Evolutionary conservation across 2,329 filamentous ascomycete species (phyloP).

Genomic region (Ceratocystis papillata): DNA sequence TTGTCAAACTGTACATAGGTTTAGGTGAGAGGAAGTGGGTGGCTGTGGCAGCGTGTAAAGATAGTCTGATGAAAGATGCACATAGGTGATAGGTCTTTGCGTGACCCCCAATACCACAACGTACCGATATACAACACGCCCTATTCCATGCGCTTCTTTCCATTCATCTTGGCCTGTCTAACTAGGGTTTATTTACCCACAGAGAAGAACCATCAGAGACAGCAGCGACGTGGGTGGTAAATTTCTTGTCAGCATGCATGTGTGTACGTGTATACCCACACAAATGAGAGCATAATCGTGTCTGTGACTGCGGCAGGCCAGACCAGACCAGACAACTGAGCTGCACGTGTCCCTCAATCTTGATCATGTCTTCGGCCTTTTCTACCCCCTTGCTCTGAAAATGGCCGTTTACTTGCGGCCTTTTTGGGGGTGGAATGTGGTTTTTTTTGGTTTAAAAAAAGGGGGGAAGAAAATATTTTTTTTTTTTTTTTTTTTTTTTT

Average conservation of each 20-base stretch:
- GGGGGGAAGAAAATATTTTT: no score
- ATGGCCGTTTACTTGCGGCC: neutral
- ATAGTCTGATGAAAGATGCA: neutral
- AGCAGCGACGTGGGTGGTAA: neutral
- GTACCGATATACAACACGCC: neutral
- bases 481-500: no score
- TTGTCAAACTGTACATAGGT: neutral
- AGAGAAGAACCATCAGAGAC: neutral
- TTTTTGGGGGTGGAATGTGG: neutral
- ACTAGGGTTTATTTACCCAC: neutral
- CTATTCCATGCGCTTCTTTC: neutral
- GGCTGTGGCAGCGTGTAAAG: neutral
- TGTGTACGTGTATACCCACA: neutral
- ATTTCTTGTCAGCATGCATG: neutral
- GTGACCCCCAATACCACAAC: neutral
- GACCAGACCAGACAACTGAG: neutral
- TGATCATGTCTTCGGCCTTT: neutral
- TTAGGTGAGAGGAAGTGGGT: neutral
- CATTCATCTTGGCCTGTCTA: neutral
- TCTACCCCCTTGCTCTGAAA: neutral
- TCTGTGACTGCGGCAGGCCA: neutral
- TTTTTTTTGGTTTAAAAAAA: no score
- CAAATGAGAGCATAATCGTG: neutral
- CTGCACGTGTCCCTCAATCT: constrained; percentile 8
- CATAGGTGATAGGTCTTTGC: neutral